phyloP scores from a whole-genome alignment of 257 asterid genomes.

The Solanum lignicaule region DNA sequence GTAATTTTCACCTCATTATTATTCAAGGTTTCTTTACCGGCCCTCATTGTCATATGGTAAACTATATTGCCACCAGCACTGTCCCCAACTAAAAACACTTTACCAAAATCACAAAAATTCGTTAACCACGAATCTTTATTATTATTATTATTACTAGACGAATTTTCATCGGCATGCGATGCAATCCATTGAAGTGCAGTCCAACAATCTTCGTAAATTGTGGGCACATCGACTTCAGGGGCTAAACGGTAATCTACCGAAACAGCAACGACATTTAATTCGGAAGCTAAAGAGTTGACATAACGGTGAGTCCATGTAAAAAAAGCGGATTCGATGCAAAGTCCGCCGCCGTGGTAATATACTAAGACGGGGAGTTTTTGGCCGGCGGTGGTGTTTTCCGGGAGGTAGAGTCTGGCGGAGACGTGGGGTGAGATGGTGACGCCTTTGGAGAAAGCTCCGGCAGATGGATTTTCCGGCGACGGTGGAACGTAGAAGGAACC shows the following conservation, averaged over 20 bases:
- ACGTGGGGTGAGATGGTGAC: slow-evolving; percentile 6
- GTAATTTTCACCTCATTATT: slow-evolving; percentile 1
- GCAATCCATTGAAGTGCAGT: slow-evolving; percentile 16
- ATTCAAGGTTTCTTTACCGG: not conserved
- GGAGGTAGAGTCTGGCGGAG: slow-evolving; percentile 21
- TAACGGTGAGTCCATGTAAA: slow-evolving; percentile 5
- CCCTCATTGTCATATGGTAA: slow-evolving; percentile 12
- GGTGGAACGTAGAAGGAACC: slow-evolving; percentile 6
- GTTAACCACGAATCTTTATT: slow-evolving; percentile 11
- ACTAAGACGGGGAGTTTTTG: slow-evolving; percentile 16
- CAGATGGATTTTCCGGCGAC: not conserved
- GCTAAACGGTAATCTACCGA: slow-evolving; percentile 25
- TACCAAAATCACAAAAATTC: slow-evolving; percentile 6
- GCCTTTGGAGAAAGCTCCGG: slow-evolving; percentile 14
- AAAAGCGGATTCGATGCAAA: slow-evolving; percentile 16
- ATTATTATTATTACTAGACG: too few relatives aligned
- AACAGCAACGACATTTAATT: not conserved
- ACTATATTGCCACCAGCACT: slow-evolving; percentile 22
- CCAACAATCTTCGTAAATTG: slow-evolving; percentile 21
- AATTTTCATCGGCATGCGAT: not conserved
- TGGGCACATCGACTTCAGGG: slow-evolving; percentile 19
- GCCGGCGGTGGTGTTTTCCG: not conserved
- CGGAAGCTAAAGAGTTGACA: slow-evolving; percentile 2
- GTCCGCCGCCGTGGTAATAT: slow-evolving; percentile 26
- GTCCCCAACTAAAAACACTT: slow-evolving; percentile 14